Evolutionary conservation across 352 stramenopile genomes (phyloP), one percentile per base, ranked within the genome.

Genomic region (Phytophthora fragariae): DNA sequence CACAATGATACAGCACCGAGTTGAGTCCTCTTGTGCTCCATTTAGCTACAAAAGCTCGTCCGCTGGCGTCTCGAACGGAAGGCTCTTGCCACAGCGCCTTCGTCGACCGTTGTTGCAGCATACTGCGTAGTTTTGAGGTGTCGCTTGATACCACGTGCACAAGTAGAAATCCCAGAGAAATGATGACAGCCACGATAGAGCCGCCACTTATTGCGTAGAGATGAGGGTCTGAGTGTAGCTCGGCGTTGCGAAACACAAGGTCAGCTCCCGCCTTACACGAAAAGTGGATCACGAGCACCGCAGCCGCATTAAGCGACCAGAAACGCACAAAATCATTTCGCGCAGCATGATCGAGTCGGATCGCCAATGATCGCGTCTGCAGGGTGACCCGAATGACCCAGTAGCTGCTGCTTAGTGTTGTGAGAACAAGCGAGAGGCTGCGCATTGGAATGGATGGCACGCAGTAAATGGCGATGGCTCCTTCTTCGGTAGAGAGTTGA

Each of bases 121-220:
- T 53, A 52, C 7, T 61, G 1, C 65, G 57, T 12, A 63, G 24
- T 39, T 27, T 55, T 3, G 27, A 14, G 12, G 53, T 5, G 9
- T 58, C 39, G 0, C 24, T 56, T 15, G 49, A 66, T 24, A 47
- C 49, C 21, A 65, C 37, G 17, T 74, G 70, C 39, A 82, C 35
- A 2, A 75, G 10, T 5, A 68, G 14, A 52, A 76, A 82, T 5
- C 65, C 56, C 21, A 66, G 33, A 12, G 71, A 76, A n/a, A 80
- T 73, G n/a, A 49, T 54, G 35, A 72, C 3, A 47, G 65, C 46
- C 24, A 72, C 57, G 6, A 65, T 7, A 4, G 70, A 33, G 19
- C 71, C 68, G 14, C 75, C 72, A n/a, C 72, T 55, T 33, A 82
- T 77, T n/a, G 75, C 75, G 53, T 82, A 80, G 12, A 82, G 58